Evolutionary conservation across 768 basidiomycete genomes (phyloP), one percentile per base, ranked within the genome.

Genomic region (Coprinopsis marcescibilis): DNA sequence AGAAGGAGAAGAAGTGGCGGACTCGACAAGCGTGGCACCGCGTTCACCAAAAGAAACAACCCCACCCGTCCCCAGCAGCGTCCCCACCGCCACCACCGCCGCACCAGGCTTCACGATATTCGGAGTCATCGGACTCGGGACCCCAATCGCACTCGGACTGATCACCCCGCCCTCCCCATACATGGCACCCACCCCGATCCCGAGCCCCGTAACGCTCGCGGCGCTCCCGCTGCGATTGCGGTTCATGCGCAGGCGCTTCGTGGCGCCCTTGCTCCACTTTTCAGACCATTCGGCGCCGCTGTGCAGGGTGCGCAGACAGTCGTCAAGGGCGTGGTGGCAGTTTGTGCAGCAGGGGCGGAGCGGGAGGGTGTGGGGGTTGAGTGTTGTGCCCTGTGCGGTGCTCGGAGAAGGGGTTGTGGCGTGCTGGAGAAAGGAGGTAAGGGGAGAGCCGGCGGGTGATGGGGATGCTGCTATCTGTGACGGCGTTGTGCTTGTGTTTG

Each of bases 291-390:
- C 26, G 24, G 39, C 17, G 15, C 39, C 39, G 39, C 19, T 27
- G 24, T 4, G 14, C 8, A n/a, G 4, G 26, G 41, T 15, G 17
- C 26, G 27, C 26, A 43, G 25, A 17, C 14, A 30, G 10, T 8
- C 4, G 26, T 43, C 4, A n/a, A n/a, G 24, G 26, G 21, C 24
- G 7, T 11, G 8, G 7, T 27, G 7, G 41, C 41, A 43, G 41
- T 43, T 30, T 24, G 41, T 6, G 26, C 41, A 43, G 41, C 41
- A 43, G 4, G 41, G 26, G 41, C 41, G 41, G 41, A 43, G 41
- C 15, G 41, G 41, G 26, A 30, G 12, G 6, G 41, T 43, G 26
- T 40, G 6, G 38, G 21, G 17, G 20, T 32, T 32, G 8, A n/a
- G 29, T n/a, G 29, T 8, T 32, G 29, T n/a, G 29, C 8, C 8